Conservation (phyloP, 805 yeast species). For the Saccharomyces paradoxus region DNA sequence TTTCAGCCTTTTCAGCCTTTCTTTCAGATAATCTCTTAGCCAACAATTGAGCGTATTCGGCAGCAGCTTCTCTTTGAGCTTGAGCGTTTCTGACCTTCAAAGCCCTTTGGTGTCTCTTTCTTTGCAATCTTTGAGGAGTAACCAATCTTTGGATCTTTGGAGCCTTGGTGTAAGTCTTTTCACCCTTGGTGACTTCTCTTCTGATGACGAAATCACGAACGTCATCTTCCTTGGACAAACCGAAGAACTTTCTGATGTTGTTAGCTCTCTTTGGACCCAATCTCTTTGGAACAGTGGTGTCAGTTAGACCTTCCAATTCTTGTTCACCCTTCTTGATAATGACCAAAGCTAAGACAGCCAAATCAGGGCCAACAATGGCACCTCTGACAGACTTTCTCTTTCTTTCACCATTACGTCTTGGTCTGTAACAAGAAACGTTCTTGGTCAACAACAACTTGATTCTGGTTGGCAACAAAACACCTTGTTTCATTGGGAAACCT, state of each 20-base stretch:
- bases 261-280: conserved; percentile 99
- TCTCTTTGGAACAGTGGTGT: conserved; percentile 93
- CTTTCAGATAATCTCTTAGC: conserved; percentile 97
- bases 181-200: conserved; percentile 97
- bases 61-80: conserved; percentile 99
- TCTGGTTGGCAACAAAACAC: conserved; percentile 99
- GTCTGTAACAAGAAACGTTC: conserved; percentile 98
- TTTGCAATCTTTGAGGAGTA: conserved; percentile 97
- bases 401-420: conserved; percentile 99
- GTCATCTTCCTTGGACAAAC: conserved; percentile 48
- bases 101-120: conserved; percentile 95
- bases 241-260: conserved; percentile 99
- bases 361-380: conserved; percentile 95
- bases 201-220: conserved; percentile 82
- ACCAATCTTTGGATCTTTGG: conserved; percentile 99
- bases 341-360: conserved; percentile 89
- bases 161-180: conserved; percentile 98
- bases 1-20: conserved; percentile 97
- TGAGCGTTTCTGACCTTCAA: conserved; percentile 94
- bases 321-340: conserved; percentile 95
- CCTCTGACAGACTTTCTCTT: conserved; percentile 99
- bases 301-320: conserved; percentile 94
- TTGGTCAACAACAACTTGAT: conserved; percentile 88
- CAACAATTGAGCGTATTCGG: conserved; percentile 97
- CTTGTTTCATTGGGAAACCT: conserved; percentile 99